Base-by-base conservation (phyloP, 352 stramenopile genomes). In the Aphanomyces euteiches region DNA sequence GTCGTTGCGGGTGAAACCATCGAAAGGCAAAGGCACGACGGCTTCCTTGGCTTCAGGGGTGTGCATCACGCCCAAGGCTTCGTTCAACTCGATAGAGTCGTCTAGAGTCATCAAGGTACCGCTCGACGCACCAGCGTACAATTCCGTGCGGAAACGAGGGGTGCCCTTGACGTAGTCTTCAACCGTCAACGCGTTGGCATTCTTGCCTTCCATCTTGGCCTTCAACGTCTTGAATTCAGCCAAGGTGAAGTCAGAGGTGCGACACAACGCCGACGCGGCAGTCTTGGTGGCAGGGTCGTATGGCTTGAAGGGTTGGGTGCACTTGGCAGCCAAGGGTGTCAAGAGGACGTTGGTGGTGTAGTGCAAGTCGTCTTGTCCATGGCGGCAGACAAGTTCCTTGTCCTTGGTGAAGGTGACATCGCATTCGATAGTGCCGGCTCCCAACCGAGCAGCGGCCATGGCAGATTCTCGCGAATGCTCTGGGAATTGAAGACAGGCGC, bases 381-480 rank as follows among this genome's bases (percentile, higher is more conserved):
- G 83, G 58, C 83, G 78, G 64, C 80, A 90, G 28, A 88, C 70
- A 4, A 90, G 74, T 66, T 88, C 57, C 0, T 54, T 63, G 60
- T 90, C 83, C 50, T 79, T 87, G 10, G 83, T 89, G 67, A 90
- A 87, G 37, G 75, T 88, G 17, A 90, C 81, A 75, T 90, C 83
- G 64, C 83, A 90, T 69, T 90, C 83, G 53, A 89, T 79, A 41
- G 87, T 79, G 13, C 83, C 83, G 40, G 83, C 81, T 54, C 83
- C 83, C 60, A 75, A 45, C 1, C 75, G 36, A 5, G 73, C 66
- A 17, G 75, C 79, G 13, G 79, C 79, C n/a, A 82, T 73, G 76
- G 85, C 82, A 6, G 61, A 77, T 58, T 82, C 74, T 15, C 78
- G n/a, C 4, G 81, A 79, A 58, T 83, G 77, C 39, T 83, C 77